Base-by-base conservation (phyloP, 1,284 basidiomycete species). In the Naganishia albida region DNA sequence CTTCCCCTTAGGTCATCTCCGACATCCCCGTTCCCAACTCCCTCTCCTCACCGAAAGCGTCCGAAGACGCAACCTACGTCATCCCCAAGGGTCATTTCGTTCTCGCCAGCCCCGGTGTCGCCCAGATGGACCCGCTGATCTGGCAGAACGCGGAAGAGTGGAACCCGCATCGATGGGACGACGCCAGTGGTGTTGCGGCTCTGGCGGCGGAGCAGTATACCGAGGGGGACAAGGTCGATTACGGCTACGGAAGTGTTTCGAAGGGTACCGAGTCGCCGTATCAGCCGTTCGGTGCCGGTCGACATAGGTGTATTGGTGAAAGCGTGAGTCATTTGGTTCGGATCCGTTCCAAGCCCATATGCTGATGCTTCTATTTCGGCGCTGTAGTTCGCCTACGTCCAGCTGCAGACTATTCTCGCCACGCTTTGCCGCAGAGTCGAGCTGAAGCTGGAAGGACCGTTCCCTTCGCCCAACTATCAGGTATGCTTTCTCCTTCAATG, bases 221-320 rank as follows among this genome's bases (percentile, higher is more conserved):
- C 71, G 86, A 85, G 70, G 90, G 88, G 60, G 91, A 95, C 77
- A 93, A 92, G 82, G 84, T 96, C 66, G 95, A 99, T 79, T 99
- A 90, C 73, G 96, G 95, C 0, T 99, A 93, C 77, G 96, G 95
- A 62, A 85, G 85, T 72, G 91, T 96, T 50, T 90, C 88, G 78
- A 95, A 94, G 80, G 92, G 92, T 55, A 94, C 92, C 13, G 89
- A 92, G 69, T 89, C 87, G 67, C 87, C 88, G 38, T 97, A 97
- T 77, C 89, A 95, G 75, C 96, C 95, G 1, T 99, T 99, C 74
- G 96, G 95, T 65, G 94, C 95, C 51, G 95, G 93, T 28, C 84
- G 91, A 71, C 93, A 97, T 80, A 83, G 93, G 65, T 97, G 94
- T 78, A 95, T 96, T 70, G 93, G 93, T 70, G 93, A 96, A 81